These are phyloP conservation scores for Rostrohypoxylon terebratum DNA, from an alignment of 495 filamentous ascomycete species.

Conservation along the genomic window DNA sequence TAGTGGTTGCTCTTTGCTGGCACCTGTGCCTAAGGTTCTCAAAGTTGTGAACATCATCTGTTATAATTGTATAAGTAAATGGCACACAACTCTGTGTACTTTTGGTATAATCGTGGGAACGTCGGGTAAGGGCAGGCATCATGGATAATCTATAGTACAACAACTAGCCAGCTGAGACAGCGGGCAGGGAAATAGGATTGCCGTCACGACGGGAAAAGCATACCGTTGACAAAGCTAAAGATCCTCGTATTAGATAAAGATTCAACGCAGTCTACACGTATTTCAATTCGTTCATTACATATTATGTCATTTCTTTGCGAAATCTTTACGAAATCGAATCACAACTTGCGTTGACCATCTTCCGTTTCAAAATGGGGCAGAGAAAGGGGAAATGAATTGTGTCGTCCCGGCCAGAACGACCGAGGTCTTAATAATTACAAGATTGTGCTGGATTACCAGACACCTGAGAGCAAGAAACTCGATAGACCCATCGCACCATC, in stretches of 20 bases:
- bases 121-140: neutral
- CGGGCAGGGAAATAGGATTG: neutral
- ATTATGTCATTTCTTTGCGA: no score
- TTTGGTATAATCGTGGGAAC: neutral
- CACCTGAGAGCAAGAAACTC: neutral
- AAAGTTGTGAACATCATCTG: neutral
- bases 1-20: slow-evolving; percentile 1
- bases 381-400: slow-evolving; percentile 2
- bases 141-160: no score
- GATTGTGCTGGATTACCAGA: neutral
- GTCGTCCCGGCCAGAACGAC: neutral
- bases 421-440: slow-evolving; percentile 5
- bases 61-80: neutral
- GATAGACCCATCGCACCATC: neutral
- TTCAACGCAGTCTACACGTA: neutral
- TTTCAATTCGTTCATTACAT: neutral
- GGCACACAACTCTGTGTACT: no score
- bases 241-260: neutral
- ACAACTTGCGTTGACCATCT: neutral
- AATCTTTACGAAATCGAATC: neutral
- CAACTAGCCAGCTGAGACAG: neutral
- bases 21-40: neutral
- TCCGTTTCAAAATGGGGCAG: neutral
- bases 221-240: neutral
- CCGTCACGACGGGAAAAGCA: neutral